Conservation (phyloP, 2,329 filamentous ascomycete species). For the Stemphylium beticola region DNA sequence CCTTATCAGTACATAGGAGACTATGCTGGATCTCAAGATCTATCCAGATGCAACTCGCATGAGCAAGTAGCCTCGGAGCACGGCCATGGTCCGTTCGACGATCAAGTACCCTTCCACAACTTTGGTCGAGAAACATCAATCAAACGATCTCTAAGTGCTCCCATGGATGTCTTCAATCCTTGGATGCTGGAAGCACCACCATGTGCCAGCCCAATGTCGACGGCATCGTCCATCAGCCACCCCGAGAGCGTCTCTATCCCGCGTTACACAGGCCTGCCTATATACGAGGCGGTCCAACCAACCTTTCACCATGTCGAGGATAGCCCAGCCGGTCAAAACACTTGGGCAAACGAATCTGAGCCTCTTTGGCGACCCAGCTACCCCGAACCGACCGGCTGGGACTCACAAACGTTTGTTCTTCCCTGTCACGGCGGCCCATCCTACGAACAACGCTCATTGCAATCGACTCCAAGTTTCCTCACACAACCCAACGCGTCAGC, state of each 20-base stretch:
- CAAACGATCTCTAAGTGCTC: conserved; percentile 6
- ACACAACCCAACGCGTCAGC: neutral
- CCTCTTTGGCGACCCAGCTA: conserved; percentile 5
- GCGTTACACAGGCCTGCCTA: conserved; percentile 1
- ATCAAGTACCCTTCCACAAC: conserved; percentile 3
- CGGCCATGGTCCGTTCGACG: conserved; percentile 13
- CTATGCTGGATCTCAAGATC: conserved; percentile 1
- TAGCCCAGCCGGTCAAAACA: neutral
- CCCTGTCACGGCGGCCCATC: neutral
- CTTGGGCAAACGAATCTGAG: conserved; percentile 1
- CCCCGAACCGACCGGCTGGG: conserved; percentile 1
- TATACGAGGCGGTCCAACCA: conserved; percentile 3
- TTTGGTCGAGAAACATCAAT: conserved; percentile 2
- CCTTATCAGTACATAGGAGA: conserved; percentile 14
- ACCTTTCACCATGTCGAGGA: neutral
- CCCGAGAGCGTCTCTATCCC: conserved; percentile 21
- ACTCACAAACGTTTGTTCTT: conserved; percentile 2
- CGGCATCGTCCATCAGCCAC: conserved; percentile 16
- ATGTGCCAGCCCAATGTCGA: conserved; percentile 20
- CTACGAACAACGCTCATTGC: conserved; percentile 2
- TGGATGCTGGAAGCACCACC: conserved; percentile 19
- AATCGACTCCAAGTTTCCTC: neutral
- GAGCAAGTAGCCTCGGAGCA: conserved; percentile 2
- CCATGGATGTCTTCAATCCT: conserved; percentile 14
- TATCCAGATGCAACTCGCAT: conserved; percentile 2